Evolutionary conservation across 1,284 basidiomycete genomes (phyloP).

Genomic region (Marasmius sp.): DNA sequence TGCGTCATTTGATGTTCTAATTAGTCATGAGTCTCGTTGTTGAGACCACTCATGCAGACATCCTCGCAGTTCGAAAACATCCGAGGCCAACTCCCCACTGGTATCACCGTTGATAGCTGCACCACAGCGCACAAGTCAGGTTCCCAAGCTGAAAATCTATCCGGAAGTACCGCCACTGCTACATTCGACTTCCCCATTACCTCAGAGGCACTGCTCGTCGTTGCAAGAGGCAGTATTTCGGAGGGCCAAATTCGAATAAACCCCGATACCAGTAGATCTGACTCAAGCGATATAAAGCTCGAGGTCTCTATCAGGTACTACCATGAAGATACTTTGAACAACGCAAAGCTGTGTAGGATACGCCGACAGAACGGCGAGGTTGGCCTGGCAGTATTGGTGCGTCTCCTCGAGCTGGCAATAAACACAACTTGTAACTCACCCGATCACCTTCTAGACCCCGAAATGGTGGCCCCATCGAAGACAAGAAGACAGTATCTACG

Average conservation of each 20-base stretch:
- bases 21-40: neutral
- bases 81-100: neutral
- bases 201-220: neutral
- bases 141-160: neutral
- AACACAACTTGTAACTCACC: no score
- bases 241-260: neutral
- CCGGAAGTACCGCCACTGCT: neutral
- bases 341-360: neutral
- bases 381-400: neutral
- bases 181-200: neutral
- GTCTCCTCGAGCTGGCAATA: neutral
- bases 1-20: neutral
- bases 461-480: neutral
- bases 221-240: neutral
- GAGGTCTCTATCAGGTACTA: neutral
- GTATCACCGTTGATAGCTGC: neutral
- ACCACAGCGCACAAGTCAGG: neutral
- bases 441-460: neutral
- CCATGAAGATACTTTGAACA: neutral
- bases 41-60: neutral
- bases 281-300: neutral
- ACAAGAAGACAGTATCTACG: slow-evolving; percentile 18
- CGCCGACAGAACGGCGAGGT: neutral
- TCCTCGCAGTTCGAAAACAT: neutral
- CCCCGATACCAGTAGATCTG: neutral